phyloP scores from a whole-genome alignment of 306 rosid genomes.

The Vigna reflexopilosa region DNA sequence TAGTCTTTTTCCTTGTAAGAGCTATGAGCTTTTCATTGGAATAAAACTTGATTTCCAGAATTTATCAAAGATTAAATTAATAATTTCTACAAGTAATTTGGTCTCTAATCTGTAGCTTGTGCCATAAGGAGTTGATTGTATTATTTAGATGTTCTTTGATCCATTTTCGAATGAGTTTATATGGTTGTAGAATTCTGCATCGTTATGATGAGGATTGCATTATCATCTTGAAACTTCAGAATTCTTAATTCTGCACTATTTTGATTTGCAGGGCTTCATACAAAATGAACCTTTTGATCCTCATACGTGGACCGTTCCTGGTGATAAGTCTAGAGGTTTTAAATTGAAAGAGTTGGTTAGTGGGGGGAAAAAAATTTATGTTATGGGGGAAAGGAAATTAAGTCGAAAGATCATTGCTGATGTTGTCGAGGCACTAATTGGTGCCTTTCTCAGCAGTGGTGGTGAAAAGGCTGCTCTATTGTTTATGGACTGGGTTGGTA shows the following conservation, averaged over 20 bases:
- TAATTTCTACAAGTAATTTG: neutral
- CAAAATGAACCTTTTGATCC: constrained; percentile 70
- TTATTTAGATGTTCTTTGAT: constrained; percentile 8
- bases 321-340: constrained; percentile 45
- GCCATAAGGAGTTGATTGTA: neutral
- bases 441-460: constrained; percentile 76
- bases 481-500: constrained; percentile 80
- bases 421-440: constrained; percentile 93
- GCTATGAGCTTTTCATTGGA: neutral
- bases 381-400: constrained; percentile 55
- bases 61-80: constrained; percentile 3
- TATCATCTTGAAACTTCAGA: constrained; percentile 2
- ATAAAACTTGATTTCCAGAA: neutral
- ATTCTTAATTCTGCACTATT: constrained; percentile 26
- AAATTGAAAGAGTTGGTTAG: constrained; percentile 47
- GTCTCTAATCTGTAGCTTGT: neutral
- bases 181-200: neutral
- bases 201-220: neutral
- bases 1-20: neutral
- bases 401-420: constrained; percentile 72
- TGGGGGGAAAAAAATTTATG: constrained; percentile 45
- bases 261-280: constrained; percentile 77
- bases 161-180: neutral
- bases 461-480: constrained; percentile 74
- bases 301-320: constrained; percentile 72